Evolutionary conservation across 1,139 yeast genomes (phyloP).

Genomic region (Debaryomyces robertsiae): DNA sequence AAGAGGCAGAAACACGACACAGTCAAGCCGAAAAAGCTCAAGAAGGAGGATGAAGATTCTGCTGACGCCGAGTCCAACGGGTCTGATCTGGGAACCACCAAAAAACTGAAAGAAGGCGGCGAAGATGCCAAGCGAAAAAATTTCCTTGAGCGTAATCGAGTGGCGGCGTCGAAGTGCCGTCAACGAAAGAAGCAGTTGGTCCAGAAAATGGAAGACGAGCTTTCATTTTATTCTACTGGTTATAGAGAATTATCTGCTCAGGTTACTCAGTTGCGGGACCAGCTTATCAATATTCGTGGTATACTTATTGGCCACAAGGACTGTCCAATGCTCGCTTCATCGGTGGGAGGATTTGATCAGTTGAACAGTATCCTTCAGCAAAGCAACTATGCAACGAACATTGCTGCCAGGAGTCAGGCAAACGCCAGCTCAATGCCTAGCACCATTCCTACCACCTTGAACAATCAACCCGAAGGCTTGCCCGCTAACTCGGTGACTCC

Average conservation of each 20-base stretch:
- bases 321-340: conserved; percentile 35
- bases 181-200: conserved; percentile 91
- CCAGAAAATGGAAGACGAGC: conserved; percentile 78
- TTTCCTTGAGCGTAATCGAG: conserved; percentile 86
- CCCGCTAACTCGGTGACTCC: background rate
- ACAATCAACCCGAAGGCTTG: conserved; percentile 16
- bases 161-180: conserved; percentile 95
- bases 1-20: conserved; percentile 11
- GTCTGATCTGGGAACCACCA: conserved; percentile 7
- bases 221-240: conserved; percentile 66
- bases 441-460: conserved; percentile 37
- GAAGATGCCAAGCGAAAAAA: conserved; percentile 68
- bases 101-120: conserved; percentile 11
- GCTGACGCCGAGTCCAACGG: conserved; percentile 14
- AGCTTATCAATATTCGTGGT: conserved; percentile 53
- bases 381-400: conserved; percentile 31
- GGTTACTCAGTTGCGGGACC: conserved; percentile 59
- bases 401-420: conserved; percentile 21
- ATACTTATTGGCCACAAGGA: conserved; percentile 41
- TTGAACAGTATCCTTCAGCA: conserved; percentile 36
- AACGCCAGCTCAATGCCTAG: conserved; percentile 32
- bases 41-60: conserved; percentile 15
- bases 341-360: conserved; percentile 43
- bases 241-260: conserved; percentile 68
- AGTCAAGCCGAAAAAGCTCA: conserved; percentile 2